Conservation (phyloP, 108 stramenopile species). For the Pelagomonas calceolata region DNA sequence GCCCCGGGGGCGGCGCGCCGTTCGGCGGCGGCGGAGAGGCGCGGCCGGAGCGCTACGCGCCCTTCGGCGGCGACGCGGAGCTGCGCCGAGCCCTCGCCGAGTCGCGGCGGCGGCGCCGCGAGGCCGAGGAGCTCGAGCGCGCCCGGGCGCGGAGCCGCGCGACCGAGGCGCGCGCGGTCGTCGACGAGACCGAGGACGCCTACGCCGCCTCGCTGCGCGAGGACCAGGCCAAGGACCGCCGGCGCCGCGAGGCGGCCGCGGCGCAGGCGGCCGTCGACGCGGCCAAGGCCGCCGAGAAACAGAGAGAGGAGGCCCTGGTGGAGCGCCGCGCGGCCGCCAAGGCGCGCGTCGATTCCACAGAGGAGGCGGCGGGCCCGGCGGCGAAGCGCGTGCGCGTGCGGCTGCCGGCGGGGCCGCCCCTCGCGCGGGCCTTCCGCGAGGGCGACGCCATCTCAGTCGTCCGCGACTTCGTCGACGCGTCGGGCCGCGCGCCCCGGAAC, state of each 20-base stretch:
- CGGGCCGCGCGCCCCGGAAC: neutral
- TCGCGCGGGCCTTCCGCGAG: neutral
- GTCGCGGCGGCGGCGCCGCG: neutral
- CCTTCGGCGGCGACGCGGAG: neutral
- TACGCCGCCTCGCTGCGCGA: neutral
- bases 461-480: neutral
- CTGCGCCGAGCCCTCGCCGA: neutral
- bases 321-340: too few species aligned
- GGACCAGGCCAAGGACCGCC: neutral
- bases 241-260: neutral
- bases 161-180: neutral
- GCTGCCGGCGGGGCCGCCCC: neutral
- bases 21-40: too few species aligned
- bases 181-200: neutral
- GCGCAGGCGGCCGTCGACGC: too few species aligned
- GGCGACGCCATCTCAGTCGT: neutral
- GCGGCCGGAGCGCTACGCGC: too few species aligned
- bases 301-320: too few species aligned
- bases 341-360: neutral
- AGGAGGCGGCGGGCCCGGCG: neutral
- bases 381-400: neutral
- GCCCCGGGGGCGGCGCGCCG: neutral
- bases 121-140: neutral
- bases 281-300: too few species aligned
- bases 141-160: neutral